Base-by-base conservation (phyloP, 2,329 filamentous ascomycete genomes). In the Microcyclospora tardicrescens region DNA sequence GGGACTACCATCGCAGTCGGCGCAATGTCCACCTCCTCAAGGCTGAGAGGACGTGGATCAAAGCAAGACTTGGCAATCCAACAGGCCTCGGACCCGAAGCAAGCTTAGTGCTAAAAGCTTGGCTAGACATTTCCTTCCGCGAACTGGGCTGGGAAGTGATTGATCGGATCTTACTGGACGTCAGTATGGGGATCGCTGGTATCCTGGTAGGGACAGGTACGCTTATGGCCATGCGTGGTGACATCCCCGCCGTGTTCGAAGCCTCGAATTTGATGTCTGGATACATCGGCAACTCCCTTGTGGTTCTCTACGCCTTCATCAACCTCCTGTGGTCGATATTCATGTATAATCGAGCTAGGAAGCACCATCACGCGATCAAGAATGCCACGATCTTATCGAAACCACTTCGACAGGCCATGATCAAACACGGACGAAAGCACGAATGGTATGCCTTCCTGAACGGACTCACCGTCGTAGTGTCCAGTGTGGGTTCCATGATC, bases 251-350 rank as follows among this genome's bases (percentile, higher is more conserved):
- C 0, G 59, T 73, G 0, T 75, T 55, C 39, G 3, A 54, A 0
- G 63, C 66, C 0, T 72, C 66, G 47, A 75, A 75, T 39, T 51
- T 73, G 2, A 51, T 75, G 0, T 73, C 71, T 0, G 72, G 72
- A 1, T 74, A 73, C 42, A 58, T 75, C 13, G 72, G 72, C 2
- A 75, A 75, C 41, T 57, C 62, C 0, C 62, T 68, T 1, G 63
- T 68, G 2, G 68, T 69, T 0, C 16, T 66, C 0, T 75, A 67
- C 34, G 71, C 69, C 2, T 37, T 73, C 0, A 38, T 64, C 32
- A 75, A 72, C 47, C 61, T 62, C 0, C 36, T 54, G 5, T 75
- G 71, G 71, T 69, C 67, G 0, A 46, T 45, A 0, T 66, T 61
- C 42, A 52, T 74, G 1, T 62, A 61, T 24, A 35, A 37, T 1